Evolutionary conservation across 169 alveolate species (phyloP).

Genomic region (Cryptosporidium andersoni): DNA sequence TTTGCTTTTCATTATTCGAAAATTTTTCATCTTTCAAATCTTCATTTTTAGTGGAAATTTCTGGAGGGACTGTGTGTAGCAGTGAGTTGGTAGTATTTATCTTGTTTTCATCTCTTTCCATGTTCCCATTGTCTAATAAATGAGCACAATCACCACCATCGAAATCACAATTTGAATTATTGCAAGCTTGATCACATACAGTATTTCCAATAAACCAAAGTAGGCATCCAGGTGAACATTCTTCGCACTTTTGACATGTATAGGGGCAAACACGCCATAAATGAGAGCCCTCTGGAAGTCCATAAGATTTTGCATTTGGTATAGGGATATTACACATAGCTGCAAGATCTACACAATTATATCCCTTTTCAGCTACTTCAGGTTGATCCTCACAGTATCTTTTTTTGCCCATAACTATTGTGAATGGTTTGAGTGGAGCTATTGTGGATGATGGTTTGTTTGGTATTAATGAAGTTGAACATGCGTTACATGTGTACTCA

Average conservation of each 20-base stretch:
- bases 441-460: background rate
- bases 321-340: constrained; percentile 40
- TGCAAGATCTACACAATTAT: constrained; percentile 61
- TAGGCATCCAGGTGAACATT: constrained; percentile 51
- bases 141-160: constrained; percentile 42
- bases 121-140: background rate
- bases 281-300: constrained; percentile 43
- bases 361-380: constrained; percentile 38
- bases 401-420: constrained; percentile 13
- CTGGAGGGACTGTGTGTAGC: background rate
- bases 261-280: constrained; percentile 73
- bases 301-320: constrained; percentile 42
- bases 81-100: background rate
- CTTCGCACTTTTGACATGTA: constrained; percentile 74
- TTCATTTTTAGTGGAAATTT: background rate
- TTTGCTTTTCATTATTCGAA: constrained; percentile 8
- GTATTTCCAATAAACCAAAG: constrained; percentile 52
- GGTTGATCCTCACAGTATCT: constrained; percentile 64
- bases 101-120: background rate
- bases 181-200: constrained; percentile 51
- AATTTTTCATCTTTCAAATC: background rate
- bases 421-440: constrained; percentile 6
- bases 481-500: background rate
- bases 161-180: constrained; percentile 13
- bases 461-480: background rate